phyloP scores from a whole-genome alignment of 1,284 basidiomycete genomes.

The Neonothopanus nambi region DNA sequence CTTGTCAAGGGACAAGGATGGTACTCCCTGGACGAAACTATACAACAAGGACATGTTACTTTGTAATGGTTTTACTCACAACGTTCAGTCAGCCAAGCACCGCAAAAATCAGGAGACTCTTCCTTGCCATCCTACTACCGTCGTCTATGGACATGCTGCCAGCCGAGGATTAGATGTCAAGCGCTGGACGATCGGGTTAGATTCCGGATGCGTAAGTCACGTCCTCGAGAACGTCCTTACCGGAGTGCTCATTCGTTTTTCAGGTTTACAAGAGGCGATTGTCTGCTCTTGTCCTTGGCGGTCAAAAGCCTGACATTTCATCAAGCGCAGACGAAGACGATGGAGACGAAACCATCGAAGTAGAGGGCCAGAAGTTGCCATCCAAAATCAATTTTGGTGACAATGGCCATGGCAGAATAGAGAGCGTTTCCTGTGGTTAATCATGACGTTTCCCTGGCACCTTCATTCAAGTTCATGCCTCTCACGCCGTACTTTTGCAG shows the following conservation, averaged over 20 bases:
- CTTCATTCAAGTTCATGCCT: too few relatives aligned
- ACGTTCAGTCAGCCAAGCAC: conserved; percentile 8
- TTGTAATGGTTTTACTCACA: conserved; percentile 56
- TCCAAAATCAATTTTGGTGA: conserved; percentile 28
- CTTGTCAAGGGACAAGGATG: conserved; percentile 43
- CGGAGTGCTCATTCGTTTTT: conserved; percentile 1
- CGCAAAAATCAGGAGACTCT: conserved; percentile 31
- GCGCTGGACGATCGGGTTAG: conserved; percentile 78
- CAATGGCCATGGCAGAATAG: conserved; percentile 31
- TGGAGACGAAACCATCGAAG: conserved; percentile 27
- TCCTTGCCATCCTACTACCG: conserved; percentile 72
- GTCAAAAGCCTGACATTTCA: conserved; percentile 17
- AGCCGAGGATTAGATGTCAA: conserved; percentile 74
- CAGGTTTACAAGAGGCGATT: conserved; percentile 53
- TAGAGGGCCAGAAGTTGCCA: conserved; percentile 16
- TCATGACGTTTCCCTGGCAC: background rate
- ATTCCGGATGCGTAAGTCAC: conserved; percentile 74
- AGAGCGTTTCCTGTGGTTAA: conserved; percentile 32
- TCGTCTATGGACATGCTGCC: conserved; percentile 86
- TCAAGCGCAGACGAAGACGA: conserved; percentile 22
- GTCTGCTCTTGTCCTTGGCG: conserved; percentile 58
- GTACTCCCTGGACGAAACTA: conserved; percentile 70
- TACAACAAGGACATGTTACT: conserved; percentile 73
- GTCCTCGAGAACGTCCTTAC: background rate
- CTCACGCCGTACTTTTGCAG: too few relatives aligned